Base-by-base conservation (phyloP, 2,329 filamentous ascomycete genomes). In the Stachybotrys echinatus region DNA sequence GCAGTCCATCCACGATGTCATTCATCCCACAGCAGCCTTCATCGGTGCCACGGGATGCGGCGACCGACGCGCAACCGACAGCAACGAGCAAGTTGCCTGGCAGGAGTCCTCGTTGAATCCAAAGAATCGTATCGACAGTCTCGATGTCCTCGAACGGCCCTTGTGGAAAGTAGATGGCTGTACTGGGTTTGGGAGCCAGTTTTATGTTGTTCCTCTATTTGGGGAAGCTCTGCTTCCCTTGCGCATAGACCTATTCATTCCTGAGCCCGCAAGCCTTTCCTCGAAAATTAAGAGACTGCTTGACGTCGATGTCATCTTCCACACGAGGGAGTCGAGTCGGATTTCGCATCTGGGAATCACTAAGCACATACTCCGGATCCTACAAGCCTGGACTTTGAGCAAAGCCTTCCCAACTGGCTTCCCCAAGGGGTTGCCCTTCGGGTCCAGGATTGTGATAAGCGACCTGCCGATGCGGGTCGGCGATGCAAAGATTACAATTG, bases 131-230 rank as follows among this genome's bases (percentile, higher is more conserved):
- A 77, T 84, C 59, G 73, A 83, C 59, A 81, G 77, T 54, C 72
- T 84, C 17, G 72, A 70, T 3, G 62, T 68, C 7, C 71, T 72
- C 2, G 46, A 56, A 14, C 56, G 65, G 1, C 72, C 79, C 2
- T 62, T 78, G 7, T 85, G 81, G 80, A 73, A 77, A 31, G 75
- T 85, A 45, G 80, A 84, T 55, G 80, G 81, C 45, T 79, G 74
- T 56, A 76, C 77, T 20, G 76, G 73, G 18, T 70, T 79, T 49
- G 81, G 80, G 5, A 81, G 76, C 12, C 80, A 83, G 60, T 80
- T 76, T 58, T 83, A 78, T 59, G 74, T 72, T 23, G 60, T 81
- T 4, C 80, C 81, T 17, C 65, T 79, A 20, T 82, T 82, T 58
- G 56, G 79, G 23, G 55, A 58, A 5, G 57, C 65, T 17, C 59